Evolutionary conservation across 257 asterid species (phyloP), one percentile per base, ranked within the genome.

Genomic region (Nicotiana tomentosiformis): DNA sequence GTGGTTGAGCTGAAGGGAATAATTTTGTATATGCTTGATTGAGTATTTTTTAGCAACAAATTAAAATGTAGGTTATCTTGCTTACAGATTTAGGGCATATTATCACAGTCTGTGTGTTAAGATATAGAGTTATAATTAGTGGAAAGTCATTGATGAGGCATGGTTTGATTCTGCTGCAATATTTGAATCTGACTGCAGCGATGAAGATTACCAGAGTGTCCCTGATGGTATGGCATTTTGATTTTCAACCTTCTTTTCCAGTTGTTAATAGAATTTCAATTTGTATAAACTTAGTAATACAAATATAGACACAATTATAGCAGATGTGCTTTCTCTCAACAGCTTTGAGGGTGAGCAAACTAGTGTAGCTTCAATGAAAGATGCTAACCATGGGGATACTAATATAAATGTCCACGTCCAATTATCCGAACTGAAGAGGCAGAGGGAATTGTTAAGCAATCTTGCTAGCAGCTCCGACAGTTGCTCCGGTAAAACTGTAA

Each of bases 181-280:
- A 60, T 93, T 96, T 37, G 99, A 96, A 69, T 92, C 97, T 1
- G 99, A 96, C 57, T 93, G 93, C 86, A 94, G 98, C 29, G 97
- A 94, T 33, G 98, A 96, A 33, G 99, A 96, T 84, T 96, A 89
- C 83, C 97, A 90, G 80, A 94, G 98, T 79, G 88, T 92, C 58
- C 92, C 98, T 3, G 99, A 96, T 88, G 99, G 98, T 96, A 86
- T 23, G 64, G 56, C 9, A 18, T 37, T 57, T 43, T 14, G 23
- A 58, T 69, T 69, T 68, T 10, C 77, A 3, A 39, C 20, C 33
- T 18, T 39, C n/a, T 20, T 7, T 32, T 66, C 8, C 74, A 32
- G 32, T 46, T 32, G 55, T 39, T 69, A 69, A 10, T 69, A 69
- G 10, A 18, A 69, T n/a, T 69, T 69, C 37, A 32, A 37, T 69